These are phyloP conservation scores for Pilatotrama ljubarskyi DNA, from an alignment of 768 basidiomycete genomes.

Conservation along the genomic window DNA sequence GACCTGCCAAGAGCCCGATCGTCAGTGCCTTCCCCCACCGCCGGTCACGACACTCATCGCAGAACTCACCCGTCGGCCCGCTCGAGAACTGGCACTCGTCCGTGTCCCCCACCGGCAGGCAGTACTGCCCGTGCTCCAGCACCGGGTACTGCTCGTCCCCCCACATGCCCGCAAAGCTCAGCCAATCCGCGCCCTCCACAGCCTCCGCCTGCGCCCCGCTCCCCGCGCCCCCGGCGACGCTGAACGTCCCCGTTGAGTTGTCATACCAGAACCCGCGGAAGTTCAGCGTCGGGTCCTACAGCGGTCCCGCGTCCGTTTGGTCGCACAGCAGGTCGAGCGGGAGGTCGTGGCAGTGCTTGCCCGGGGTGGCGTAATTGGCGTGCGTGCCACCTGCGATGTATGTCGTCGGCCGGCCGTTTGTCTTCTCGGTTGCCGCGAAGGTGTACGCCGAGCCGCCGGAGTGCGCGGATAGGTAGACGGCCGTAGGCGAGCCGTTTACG, in stretches of 20 bases:
- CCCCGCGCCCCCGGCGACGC: slow-evolving; percentile 21
- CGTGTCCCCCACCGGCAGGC: slow-evolving; percentile 14
- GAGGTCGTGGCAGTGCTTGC: slow-evolving; percentile 27
- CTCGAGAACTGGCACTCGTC: slow-evolving; percentile 25
- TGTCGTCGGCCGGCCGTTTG: slow-evolving; percentile 26
- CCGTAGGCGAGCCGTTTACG: slow-evolving; percentile 29
- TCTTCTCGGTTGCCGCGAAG: slow-evolving; percentile 25
- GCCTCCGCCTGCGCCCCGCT: slow-evolving; percentile 14
- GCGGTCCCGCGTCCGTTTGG: slow-evolving; percentile 27
- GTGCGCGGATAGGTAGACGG: slow-evolving; percentile 35
- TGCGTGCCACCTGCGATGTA: slow-evolving; percentile 32
- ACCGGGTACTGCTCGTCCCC: slow-evolving; percentile 31
- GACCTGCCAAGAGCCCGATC: slow-evolving; percentile 17
- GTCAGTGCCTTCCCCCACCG: neutral
- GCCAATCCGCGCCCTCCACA: slow-evolving; percentile 29
- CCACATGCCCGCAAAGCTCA: slow-evolving; percentile 29
- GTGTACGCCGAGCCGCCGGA: slow-evolving; percentile 30
- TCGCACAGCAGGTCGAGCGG: slow-evolving; percentile 27
- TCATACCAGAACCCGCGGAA: slow-evolving; percentile 33
- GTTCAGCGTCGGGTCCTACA: slow-evolving; percentile 33
- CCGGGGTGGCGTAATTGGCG: slow-evolving; percentile 32
- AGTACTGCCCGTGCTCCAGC: slow-evolving; percentile 28
- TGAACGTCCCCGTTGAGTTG: slow-evolving; percentile 21
- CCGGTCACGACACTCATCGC: neutral
- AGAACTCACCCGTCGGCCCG: slow-evolving; percentile 32